Evolutionary conservation across 768 basidiomycete species (phyloP).

Genomic region (Pulveroboletus ravenelii): DNA sequence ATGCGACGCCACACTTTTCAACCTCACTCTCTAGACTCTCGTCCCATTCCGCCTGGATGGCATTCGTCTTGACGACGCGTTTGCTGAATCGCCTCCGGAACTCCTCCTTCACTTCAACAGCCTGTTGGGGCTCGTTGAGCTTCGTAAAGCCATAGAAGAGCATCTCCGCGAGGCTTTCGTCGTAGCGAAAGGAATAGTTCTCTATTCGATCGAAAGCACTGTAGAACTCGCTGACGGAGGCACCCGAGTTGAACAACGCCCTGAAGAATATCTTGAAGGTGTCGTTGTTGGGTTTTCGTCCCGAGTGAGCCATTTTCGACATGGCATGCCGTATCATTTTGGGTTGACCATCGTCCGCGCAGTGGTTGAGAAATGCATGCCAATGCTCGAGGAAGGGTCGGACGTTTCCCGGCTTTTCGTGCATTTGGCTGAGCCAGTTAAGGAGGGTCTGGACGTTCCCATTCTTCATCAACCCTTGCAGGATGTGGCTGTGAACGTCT

Average conservation of each 20-base stretch:
- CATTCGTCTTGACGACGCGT: conserved; percentile 24
- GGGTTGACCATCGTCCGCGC: conserved; percentile 26
- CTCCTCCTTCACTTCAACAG: conserved; percentile 34
- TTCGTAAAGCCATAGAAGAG: conserved; percentile 44
- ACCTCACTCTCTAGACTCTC: conserved; percentile 28
- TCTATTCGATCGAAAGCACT: conserved; percentile 46
- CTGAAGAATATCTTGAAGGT: conserved; percentile 49
- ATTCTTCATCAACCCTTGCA: conserved; percentile 44
- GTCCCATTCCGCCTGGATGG: conserved; percentile 28
- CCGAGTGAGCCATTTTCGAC: conserved; percentile 36
- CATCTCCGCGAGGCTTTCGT: conserved; percentile 36
- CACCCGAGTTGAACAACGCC: conserved; percentile 34
- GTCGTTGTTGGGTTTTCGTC: conserved; percentile 39
- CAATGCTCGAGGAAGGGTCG: conserved; percentile 50
- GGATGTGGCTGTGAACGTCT: conserved; percentile 46
- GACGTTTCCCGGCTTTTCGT: conserved; percentile 41
- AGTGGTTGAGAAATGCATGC: conserved; percentile 47
- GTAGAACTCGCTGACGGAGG: conserved; percentile 32
- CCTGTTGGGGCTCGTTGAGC: conserved; percentile 33
- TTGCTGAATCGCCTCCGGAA: conserved; percentile 35
- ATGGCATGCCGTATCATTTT: conserved; percentile 27
- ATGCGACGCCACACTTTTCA: conserved; percentile 31
- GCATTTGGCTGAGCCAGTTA: conserved; percentile 53
- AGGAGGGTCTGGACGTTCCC: conserved; percentile 42
- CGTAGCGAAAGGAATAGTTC: conserved; percentile 39